These are phyloP conservation scores for Scopulariopsis brevicaulis DNA, from an alignment of 2,329 filamentous ascomycete species.

Conservation along the genomic window DNA sequence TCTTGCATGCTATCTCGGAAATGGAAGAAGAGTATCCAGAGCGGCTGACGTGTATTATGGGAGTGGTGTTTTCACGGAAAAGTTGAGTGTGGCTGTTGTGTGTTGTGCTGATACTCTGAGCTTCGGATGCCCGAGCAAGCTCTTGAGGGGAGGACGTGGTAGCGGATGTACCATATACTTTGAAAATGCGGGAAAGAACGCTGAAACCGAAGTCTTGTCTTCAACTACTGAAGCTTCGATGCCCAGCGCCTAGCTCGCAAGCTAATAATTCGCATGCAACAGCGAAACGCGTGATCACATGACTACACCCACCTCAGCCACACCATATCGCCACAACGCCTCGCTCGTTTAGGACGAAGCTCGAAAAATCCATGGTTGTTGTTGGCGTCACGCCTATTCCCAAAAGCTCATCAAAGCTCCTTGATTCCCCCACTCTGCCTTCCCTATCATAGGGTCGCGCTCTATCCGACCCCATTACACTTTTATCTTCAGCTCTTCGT, in stretches of 20 bases:
- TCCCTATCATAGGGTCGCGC: neutral
- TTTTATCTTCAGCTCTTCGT: neutral
- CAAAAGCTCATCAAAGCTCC: neutral
- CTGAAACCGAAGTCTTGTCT: too few species aligned
- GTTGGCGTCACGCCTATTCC: neutral
- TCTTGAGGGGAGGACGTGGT: neutral
- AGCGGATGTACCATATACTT: neutral
- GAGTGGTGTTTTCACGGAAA: neutral
- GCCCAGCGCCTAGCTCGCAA: too few species aligned
- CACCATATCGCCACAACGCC: neutral
- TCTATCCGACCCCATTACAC: neutral
- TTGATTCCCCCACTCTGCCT: neutral
- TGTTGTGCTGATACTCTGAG: neutral
- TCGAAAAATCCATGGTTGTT: neutral
- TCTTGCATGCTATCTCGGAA: neutral
- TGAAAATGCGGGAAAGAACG: too few species aligned
- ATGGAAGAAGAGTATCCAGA: neutral
- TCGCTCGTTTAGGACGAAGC: neutral
- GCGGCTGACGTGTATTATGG: neutral
- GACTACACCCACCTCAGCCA: neutral
- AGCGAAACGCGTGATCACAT: neutral
- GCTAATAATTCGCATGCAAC: too few species aligned
- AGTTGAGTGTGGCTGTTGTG: neutral
- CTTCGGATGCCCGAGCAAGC: neutral
- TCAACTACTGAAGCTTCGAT: too few species aligned